phyloP scores from a whole-genome alignment of 805 yeast genomes.

The Dipodascopsis uninucleata region DNA sequence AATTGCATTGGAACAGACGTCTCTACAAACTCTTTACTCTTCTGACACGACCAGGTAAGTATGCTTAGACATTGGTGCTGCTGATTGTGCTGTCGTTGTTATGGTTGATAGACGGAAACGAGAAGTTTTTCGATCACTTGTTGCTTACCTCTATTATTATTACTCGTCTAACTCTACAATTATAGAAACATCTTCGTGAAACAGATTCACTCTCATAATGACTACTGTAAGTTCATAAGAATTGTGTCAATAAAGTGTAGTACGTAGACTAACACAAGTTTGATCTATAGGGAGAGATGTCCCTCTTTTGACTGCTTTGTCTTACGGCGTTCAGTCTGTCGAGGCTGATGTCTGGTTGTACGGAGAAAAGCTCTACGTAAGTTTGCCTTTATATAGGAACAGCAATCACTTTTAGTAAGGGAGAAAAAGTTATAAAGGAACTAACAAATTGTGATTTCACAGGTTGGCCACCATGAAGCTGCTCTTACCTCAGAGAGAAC shows the following conservation, averaged over 20 bases:
- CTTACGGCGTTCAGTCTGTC: slow-evolving; percentile 47
- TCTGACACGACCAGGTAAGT: slow-evolving; percentile 24
- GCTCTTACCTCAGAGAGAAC: slow-evolving; percentile 48
- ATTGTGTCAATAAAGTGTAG: not conserved
- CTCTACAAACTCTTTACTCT: slow-evolving; percentile 16
- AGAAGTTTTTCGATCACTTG: too few relatives aligned
- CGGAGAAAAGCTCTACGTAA: slow-evolving; percentile 35
- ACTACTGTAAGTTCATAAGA: slow-evolving; percentile 44
- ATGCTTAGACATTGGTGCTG: not conserved
- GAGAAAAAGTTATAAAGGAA: too few relatives aligned
- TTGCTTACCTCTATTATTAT: too few relatives aligned
- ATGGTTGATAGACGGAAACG: too few relatives aligned
- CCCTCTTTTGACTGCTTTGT: slow-evolving; percentile 49
- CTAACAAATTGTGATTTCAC: slow-evolving; percentile 39
- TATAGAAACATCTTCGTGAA: slow-evolving; percentile 36
- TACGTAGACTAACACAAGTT: too few relatives aligned
- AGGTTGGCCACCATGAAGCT: slow-evolving; percentile 55
- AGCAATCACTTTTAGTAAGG: too few relatives aligned
- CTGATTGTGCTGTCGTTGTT: not conserved
- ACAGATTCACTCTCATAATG: slow-evolving; percentile 55
- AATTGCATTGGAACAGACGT: slow-evolving; percentile 12
- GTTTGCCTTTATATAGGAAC: not conserved
- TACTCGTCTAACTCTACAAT: too few relatives aligned
- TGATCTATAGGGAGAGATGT: slow-evolving; percentile 36
- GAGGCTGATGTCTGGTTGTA: slow-evolving; percentile 57